Evolutionary conservation across 1,284 basidiomycete species (phyloP).

Genomic region (Apiotrichum veenhuisii): DNA sequence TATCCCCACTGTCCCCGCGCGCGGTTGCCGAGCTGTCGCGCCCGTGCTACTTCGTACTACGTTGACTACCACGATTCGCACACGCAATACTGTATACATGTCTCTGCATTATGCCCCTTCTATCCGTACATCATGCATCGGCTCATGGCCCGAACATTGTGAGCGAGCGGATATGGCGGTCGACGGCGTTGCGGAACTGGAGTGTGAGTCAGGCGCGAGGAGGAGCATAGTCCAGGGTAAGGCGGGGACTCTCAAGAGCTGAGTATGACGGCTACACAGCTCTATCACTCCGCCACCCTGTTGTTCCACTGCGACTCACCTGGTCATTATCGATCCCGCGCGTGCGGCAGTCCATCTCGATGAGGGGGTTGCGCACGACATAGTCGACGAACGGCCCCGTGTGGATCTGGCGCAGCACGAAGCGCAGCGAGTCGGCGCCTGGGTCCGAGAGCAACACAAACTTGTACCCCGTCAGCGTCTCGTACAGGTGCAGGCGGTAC

Average conservation of each 20-base stretch:
- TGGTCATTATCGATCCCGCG: slow-evolving; percentile 82
- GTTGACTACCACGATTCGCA: too few species aligned
- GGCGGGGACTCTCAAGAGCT: neutral
- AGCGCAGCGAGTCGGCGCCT: slow-evolving; percentile 71
- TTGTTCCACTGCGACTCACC: slow-evolving; percentile 26
- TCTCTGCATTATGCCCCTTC: neutral
- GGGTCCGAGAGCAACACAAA: slow-evolving; percentile 93
- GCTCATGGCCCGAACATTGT: slow-evolving; percentile 40
- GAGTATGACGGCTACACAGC: neutral
- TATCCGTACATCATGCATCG: neutral
- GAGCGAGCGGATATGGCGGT: slow-evolving; percentile 60
- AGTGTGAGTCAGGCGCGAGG: slow-evolving; percentile 1
- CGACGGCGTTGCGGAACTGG: slow-evolving; percentile 75
- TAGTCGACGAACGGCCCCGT: slow-evolving; percentile 90
- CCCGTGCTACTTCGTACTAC: too few species aligned
- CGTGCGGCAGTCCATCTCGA: slow-evolving; percentile 72
- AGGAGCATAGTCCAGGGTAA: neutral
- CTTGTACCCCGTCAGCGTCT: slow-evolving; percentile 88
- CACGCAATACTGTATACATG: neutral
- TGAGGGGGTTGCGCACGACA: slow-evolving; percentile 85
- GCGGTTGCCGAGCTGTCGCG: neutral
- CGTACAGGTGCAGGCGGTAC: slow-evolving; percentile 91
- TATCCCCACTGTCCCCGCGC: too few species aligned
- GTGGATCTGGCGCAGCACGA: slow-evolving; percentile 82
- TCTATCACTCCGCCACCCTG: neutral